These are phyloP conservation scores for Solanum chiquidenum DNA, from an alignment of 257 asterid species.

Conservation along the genomic window DNA sequence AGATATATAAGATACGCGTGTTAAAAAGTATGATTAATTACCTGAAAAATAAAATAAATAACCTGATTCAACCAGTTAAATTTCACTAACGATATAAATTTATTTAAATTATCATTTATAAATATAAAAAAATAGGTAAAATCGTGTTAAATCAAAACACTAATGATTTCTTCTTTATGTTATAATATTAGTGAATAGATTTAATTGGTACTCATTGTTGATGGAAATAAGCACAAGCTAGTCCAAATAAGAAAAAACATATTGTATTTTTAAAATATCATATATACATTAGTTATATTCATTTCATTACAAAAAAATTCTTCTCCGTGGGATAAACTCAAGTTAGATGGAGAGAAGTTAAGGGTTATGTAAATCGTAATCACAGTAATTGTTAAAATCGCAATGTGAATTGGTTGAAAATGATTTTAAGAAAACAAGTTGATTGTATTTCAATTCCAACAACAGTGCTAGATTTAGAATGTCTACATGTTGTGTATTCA, in stretches of 20 bases:
- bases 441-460: background rate
- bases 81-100: background rate
- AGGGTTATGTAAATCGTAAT: no score
- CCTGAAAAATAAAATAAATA: background rate
- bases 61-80: background rate
- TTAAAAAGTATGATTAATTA: background rate
- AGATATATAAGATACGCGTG: background rate
- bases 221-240: accelerated
- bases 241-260: no score
- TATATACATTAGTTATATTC: no score
- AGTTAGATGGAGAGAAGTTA: background rate
- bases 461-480: background rate
- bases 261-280: no score
- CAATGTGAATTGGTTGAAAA: background rate
- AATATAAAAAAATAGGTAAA: background rate
- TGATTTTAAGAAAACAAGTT: background rate
- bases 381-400: no score
- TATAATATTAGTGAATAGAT: accelerated
- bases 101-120: background rate
- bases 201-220: accelerated
- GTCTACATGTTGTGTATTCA: background rate
- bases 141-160: background rate
- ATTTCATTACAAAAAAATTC: background rate
- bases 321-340: background rate
- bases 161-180: background rate